Evolutionary conservation across 1,284 basidiomycete genomes (phyloP).

Genomic region (Thecaphora thlaspeos): DNA sequence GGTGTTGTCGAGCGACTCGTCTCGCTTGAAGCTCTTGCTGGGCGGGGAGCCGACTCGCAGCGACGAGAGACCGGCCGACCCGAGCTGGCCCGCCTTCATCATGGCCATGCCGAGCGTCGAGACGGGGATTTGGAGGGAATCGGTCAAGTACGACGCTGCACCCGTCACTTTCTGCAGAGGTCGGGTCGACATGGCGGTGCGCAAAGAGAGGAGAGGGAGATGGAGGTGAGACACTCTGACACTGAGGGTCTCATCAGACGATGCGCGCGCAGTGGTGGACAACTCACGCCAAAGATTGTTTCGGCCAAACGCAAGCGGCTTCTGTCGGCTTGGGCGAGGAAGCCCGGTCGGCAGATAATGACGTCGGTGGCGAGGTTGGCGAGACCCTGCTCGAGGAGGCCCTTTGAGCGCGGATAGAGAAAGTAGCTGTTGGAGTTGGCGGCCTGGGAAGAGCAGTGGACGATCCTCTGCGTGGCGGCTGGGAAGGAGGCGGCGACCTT

Average conservation of each 20-base stretch:
- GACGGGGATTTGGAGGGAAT: slow-evolving; percentile 9
- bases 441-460: slow-evolving; percentile 68
- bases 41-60: slow-evolving; percentile 1
- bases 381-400: slow-evolving; percentile 70
- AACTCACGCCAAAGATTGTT: slow-evolving; percentile 1
- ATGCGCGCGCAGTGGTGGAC: no score
- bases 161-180: slow-evolving; percentile 1
- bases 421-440: slow-evolving; percentile 34
- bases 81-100: slow-evolving; percentile 16
- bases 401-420: slow-evolving; percentile 63
- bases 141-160: slow-evolving; percentile 4
- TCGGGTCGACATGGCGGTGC: background rate
- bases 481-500: slow-evolving; percentile 63
- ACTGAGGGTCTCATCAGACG: no score
- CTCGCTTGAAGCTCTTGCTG: slow-evolving; percentile 9
- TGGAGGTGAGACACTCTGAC: no score
- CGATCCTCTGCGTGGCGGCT: slow-evolving; percentile 60
- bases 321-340: slow-evolving; percentile 60
- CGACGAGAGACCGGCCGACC: slow-evolving; percentile 7
- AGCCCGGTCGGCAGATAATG: slow-evolving; percentile 68
- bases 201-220: background rate
- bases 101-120: slow-evolving; percentile 25
- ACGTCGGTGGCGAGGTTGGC: slow-evolving; percentile 68
- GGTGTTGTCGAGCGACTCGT: background rate
- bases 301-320: slow-evolving; percentile 58